Conservation (phyloP, 257 asterid species). For the Fraxinus americana region DNA sequence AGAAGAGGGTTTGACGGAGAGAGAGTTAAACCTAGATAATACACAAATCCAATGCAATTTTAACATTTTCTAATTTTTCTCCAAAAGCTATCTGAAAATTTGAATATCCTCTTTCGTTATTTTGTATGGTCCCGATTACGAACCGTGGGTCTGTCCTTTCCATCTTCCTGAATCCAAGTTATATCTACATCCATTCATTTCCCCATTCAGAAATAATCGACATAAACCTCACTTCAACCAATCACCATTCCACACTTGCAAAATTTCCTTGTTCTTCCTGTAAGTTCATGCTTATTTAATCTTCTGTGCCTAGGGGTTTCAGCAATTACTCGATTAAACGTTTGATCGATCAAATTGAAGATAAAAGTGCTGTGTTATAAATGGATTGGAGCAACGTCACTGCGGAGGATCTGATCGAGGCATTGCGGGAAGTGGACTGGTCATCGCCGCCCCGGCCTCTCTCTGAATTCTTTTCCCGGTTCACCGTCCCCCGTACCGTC, state of each 20-base stretch:
- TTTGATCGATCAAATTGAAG: constrained; percentile 17
- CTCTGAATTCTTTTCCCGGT: constrained; percentile 52
- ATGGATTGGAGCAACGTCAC: constrained; percentile 98
- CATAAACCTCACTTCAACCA: not conserved
- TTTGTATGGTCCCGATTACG: not conserved
- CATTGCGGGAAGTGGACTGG: constrained; percentile 60
- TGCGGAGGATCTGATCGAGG: constrained; percentile 53
- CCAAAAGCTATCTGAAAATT: too few species aligned
- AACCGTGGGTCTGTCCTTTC: not conserved
- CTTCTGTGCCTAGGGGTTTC: constrained; percentile 39
- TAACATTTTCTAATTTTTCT: too few species aligned
- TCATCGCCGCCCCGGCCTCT: constrained; percentile 58
- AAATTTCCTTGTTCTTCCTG: not conserved
- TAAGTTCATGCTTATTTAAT: not conserved
- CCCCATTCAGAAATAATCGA: not conserved
- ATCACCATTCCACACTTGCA: constrained; percentile 5
- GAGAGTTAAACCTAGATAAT: too few species aligned
- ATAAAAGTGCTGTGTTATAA: not conserved
- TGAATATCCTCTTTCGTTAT: too few species aligned
- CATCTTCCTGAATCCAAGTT: not conserved
- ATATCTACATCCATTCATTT: not conserved
- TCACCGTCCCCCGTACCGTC: constrained; percentile 49
- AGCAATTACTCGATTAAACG: constrained; percentile 22
- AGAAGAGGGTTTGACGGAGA: too few species aligned
- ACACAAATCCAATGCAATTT: too few species aligned